These are phyloP conservation scores for Crithidia sp. DNA, from an alignment of 208 protist species.

Conservation along the genomic window DNA sequence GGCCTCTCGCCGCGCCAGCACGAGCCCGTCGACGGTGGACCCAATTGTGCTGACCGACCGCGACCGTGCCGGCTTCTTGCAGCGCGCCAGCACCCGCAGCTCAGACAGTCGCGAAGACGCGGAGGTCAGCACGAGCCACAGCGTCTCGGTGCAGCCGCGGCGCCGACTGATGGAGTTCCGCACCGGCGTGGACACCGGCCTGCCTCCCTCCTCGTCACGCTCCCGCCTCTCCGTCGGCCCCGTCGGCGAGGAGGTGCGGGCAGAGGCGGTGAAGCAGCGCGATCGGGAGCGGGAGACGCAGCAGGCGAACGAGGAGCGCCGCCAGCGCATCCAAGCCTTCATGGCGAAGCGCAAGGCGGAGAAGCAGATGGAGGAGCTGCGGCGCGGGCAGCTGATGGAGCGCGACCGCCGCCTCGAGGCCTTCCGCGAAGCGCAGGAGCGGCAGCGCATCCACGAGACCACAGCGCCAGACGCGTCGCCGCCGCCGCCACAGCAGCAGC, in stretches of 20 bases:
- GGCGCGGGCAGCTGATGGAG: constrained; percentile 15
- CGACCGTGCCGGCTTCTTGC: constrained; percentile 6
- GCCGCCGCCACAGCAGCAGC: background rate
- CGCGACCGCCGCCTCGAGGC: constrained; percentile 10
- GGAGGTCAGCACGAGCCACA: background rate
- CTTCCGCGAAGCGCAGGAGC: constrained; percentile 15
- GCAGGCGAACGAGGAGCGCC: constrained; percentile 65
- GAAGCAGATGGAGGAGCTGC: constrained; percentile 44
- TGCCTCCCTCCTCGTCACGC: constrained; percentile 11
- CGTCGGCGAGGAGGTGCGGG: constrained; percentile 12
- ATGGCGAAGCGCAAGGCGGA: constrained; percentile 59
- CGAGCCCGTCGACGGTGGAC: constrained; percentile 10
- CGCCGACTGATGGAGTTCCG: constrained; percentile 40
- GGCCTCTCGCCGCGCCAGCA: constrained; percentile 3
- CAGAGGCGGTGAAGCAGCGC: constrained; percentile 6
- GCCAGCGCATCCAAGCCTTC: constrained; percentile 67
- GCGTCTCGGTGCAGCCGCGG: constrained; percentile 1
- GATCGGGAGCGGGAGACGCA: constrained; percentile 29
- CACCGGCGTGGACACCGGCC: constrained; percentile 12
- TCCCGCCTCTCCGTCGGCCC: constrained; percentile 3
- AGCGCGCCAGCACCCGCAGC: constrained; percentile 4
- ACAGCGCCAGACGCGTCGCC: background rate
- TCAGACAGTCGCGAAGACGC: constrained; percentile 3
- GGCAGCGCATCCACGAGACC: constrained; percentile 15
- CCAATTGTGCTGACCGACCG: constrained; percentile 11